Evolutionary conservation across 495 filamentous ascomycete genomes (phyloP).

Genomic region (Cercophora scortea): DNA sequence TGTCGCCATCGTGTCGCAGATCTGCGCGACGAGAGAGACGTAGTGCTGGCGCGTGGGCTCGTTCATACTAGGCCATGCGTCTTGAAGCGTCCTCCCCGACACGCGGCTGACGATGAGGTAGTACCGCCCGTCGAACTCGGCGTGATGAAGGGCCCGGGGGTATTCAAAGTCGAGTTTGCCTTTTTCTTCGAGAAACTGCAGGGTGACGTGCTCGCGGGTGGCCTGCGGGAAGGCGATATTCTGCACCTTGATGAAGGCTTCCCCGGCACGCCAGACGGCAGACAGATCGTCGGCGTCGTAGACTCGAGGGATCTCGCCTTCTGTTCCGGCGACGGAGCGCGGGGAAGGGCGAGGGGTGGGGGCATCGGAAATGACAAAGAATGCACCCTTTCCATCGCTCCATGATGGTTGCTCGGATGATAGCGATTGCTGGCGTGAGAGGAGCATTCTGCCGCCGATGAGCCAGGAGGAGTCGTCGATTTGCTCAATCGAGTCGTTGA

Average conservation of each 20-base stretch:
- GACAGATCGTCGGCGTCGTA: constrained; percentile 3
- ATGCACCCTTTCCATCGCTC: constrained; percentile 6
- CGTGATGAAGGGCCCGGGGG: constrained; percentile 5
- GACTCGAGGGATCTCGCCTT: neutral
- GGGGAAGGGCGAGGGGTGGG: neutral
- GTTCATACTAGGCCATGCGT: constrained; percentile 7
- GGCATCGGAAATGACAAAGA: constrained; percentile 6
- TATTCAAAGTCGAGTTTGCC: constrained; percentile 1
- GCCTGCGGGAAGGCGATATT: neutral
- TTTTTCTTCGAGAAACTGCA: constrained; percentile 4
- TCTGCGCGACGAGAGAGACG: neutral
- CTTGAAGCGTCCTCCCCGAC: neutral
- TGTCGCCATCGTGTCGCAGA: neutral
- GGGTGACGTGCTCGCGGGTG: constrained; percentile 7
- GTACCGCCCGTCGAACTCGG: constrained; percentile 3
- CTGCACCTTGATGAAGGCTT: constrained; percentile 9
- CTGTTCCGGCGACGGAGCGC: neutral
- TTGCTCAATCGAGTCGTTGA: constrained; percentile 3
- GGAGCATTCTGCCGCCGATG: constrained; percentile 3
- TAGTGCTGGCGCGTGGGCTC: constrained; percentile 1
- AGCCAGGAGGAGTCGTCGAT: constrained; percentile 6
- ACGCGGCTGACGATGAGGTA: constrained; percentile 4
- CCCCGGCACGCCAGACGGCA: constrained; percentile 9
- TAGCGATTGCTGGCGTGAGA: constrained; percentile 1
- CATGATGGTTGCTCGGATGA: constrained; percentile 3